Conservation (phyloP, 2,329 filamentous ascomycete species). For the Penicillium sp. region DNA sequence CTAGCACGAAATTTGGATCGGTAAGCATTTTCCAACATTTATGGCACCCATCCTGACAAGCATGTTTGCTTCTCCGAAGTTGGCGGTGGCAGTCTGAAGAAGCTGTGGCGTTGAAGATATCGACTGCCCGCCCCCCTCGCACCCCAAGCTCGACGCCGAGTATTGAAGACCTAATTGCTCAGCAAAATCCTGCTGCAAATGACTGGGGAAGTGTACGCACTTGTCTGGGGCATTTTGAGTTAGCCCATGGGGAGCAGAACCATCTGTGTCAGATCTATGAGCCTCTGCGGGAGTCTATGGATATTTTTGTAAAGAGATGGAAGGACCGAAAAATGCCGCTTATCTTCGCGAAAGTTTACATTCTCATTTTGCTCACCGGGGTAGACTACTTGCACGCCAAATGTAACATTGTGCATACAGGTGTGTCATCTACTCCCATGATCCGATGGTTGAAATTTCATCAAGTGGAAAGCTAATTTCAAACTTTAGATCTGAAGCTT, state of each 20-base stretch:
- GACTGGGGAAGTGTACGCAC: not conserved
- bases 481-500: not conserved
- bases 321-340: not conserved
- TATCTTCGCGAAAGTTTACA: not conserved
- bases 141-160: not conserved
- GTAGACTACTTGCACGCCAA: not conserved
- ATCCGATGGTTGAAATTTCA: no score
- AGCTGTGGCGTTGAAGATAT: not conserved
- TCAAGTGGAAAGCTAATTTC: no score
- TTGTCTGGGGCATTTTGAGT: not conserved
- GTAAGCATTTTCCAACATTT: not conserved
- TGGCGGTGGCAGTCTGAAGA: not conserved
- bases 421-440: not conserved
- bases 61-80: not conserved
- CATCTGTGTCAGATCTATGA: not conserved
- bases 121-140: not conserved
- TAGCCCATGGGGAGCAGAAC: not conserved
- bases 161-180: not conserved
- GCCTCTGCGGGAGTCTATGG: not conserved
- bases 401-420: not conserved
- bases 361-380: not conserved
- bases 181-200: not conserved
- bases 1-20: constrained; percentile 32
- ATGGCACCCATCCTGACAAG: not conserved
- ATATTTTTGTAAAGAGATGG: not conserved